Percentiles rank a stretch among this genome's conserved stretches.
Evolutionary conservation across 2,329 filamentous ascomycete genomes (phyloP).

Genomic region (Alternaria conjuncta): DNA sequence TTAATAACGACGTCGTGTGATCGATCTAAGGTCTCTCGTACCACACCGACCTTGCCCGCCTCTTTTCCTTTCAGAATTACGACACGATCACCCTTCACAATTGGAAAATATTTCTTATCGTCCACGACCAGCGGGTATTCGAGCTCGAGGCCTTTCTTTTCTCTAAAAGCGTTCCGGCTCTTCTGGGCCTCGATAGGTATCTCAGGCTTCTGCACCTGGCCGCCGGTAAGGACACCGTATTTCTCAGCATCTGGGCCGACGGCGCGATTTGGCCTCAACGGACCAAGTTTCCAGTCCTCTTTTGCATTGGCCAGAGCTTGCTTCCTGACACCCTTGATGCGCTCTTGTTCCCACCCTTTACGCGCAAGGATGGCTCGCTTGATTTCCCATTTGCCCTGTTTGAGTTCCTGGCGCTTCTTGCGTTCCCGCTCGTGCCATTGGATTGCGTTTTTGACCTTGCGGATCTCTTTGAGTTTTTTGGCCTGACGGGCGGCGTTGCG

Average conservation of each 20-base stretch:
- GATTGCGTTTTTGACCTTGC: slow-evolving; percentile 51
- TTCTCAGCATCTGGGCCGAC: slow-evolving; percentile 63
- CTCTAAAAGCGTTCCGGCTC: slow-evolving; percentile 24
- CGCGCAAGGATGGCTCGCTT: slow-evolving; percentile 33
- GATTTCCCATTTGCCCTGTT: slow-evolving; percentile 38
- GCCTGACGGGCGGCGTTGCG: slow-evolving; percentile 38
- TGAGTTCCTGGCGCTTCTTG: slow-evolving; percentile 27
- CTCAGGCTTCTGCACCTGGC: slow-evolving; percentile 40
- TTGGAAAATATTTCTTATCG: slow-evolving; percentile 39
- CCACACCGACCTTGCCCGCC: slow-evolving; percentile 81
- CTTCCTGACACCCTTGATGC: slow-evolving; percentile 46
- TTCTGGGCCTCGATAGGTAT: slow-evolving; percentile 47
- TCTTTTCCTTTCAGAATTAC: slow-evolving; percentile 79
- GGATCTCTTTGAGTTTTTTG: slow-evolving; percentile 45
- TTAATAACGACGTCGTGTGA: slow-evolving; percentile 44
- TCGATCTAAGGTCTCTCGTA: slow-evolving; percentile 60
- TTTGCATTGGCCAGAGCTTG: slow-evolving; percentile 64
- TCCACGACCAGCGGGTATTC: slow-evolving; percentile 39
- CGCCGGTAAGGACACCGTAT: slow-evolving; percentile 63
- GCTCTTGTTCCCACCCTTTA: slow-evolving; percentile 24
- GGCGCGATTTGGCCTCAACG: slow-evolving; percentile 78
- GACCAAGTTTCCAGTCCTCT: slow-evolving; percentile 81
- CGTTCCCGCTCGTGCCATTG: slow-evolving; percentile 38
- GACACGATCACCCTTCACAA: slow-evolving; percentile 74
- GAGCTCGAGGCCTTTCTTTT: slow-evolving; percentile 27